A percentile compares a stretch with the other conserved stretches of the same genome.
Evolutionary conservation across 176 grass and related monocot species (phyloP).

Genomic region (Stipa capillata): DNA sequence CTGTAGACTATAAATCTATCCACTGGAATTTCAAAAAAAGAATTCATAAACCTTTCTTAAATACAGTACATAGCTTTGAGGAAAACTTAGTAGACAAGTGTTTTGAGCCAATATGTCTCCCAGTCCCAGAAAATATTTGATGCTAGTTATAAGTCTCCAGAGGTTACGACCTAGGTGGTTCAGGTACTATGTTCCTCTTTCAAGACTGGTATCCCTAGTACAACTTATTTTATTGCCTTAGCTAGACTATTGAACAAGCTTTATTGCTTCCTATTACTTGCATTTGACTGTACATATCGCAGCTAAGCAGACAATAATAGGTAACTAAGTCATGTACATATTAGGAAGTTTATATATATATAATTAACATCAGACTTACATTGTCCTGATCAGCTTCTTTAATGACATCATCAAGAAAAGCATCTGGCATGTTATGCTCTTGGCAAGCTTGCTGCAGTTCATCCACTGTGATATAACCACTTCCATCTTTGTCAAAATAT

Average conservation of each 20-base stretch:
- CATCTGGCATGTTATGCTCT: constrained; percentile 97
- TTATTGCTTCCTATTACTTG: not conserved
- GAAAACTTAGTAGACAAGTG: not conserved
- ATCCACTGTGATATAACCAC: constrained; percentile 97
- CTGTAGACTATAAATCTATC: not conserved
- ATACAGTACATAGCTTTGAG: not conserved
- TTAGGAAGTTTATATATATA: not conserved
- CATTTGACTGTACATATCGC: not conserved
- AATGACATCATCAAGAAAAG: constrained; percentile 95
- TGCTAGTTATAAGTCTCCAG: not conserved
- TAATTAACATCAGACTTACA: constrained; percentile 55
- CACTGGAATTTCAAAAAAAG: not conserved
- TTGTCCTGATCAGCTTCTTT: constrained; percentile 97
- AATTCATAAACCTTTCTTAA: not conserved
- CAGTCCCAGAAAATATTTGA: not conserved
- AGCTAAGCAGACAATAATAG: not conserved
- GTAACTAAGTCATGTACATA: not conserved
- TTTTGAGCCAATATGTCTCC: not conserved
- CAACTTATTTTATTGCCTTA: not conserved
- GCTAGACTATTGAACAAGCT: not conserved
- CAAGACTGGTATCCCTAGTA: not conserved
- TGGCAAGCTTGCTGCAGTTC: constrained; percentile 93
- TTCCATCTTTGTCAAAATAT: constrained; percentile 99
- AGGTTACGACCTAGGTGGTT: not conserved
- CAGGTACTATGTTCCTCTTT: not conserved